These are phyloP conservation scores for Aspergillus tanneri DNA, from an alignment of 2,329 filamentous ascomycete genomes.

Conservation along the genomic window DNA sequence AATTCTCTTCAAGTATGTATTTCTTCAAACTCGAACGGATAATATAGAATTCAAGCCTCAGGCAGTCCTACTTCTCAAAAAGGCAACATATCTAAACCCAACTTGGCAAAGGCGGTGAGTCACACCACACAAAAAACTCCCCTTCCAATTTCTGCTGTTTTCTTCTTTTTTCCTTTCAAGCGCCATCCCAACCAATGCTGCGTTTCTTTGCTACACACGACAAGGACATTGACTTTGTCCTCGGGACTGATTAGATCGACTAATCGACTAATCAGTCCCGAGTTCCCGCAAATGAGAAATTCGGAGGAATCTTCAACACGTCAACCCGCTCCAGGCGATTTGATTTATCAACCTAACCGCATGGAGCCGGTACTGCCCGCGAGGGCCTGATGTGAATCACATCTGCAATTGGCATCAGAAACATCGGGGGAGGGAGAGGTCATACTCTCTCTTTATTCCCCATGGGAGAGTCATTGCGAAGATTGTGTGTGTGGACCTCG, in stretches of 20 bases:
- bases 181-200: constrained; percentile 86
- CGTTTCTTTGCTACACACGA: constrained; percentile 91
- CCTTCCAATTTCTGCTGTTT: constrained; percentile 26
- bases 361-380: constrained; percentile 63
- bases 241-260: constrained; percentile 15
- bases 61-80: too few relatives aligned
- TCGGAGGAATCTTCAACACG: constrained; percentile 88
- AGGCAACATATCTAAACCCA: too few relatives aligned
- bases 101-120: too few relatives aligned
- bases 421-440: constrained; percentile 62
- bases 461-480: constrained; percentile 93
- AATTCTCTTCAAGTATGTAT: too few relatives aligned
- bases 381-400: constrained; percentile 78
- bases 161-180: constrained; percentile 56
- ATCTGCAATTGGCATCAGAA: constrained; percentile 91
- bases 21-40: too few relatives aligned
- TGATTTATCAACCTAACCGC: constrained; percentile 21
- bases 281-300: constrained; percentile 84
- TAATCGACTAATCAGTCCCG: constrained; percentile 8
- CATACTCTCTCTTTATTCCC: constrained; percentile 50
- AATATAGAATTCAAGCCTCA: too few relatives aligned
- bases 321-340: constrained; percentile 48
- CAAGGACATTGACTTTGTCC: constrained; percentile 48
- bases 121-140: too few relatives aligned
- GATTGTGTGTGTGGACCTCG: constrained; percentile 66